phyloP scores from a whole-genome alignment of 441 rosid species.

The Omphalea diandra region DNA sequence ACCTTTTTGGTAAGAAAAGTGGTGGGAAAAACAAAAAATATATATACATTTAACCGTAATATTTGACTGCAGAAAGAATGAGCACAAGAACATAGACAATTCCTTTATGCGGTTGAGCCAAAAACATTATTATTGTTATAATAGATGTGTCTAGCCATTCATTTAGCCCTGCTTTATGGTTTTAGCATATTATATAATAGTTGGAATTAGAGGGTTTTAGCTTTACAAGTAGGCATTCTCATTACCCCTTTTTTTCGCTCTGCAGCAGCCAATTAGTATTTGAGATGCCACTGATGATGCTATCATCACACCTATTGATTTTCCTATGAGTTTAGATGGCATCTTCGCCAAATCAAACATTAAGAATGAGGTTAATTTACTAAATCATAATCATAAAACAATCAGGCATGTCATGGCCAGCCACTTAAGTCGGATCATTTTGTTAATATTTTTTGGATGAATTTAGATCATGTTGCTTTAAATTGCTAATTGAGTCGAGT shows the following conservation, averaged over 20 bases:
- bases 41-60: background rate
- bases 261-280: slow-evolving; percentile 16
- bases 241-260: too few species aligned
- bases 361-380: background rate
- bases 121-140: background rate
- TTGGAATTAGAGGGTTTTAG: slow-evolving; percentile 16
- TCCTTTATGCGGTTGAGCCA: background rate
- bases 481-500: too few species aligned
- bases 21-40: background rate
- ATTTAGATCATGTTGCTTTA: too few species aligned
- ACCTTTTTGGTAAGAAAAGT: background rate
- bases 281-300: slow-evolving; percentile 22
- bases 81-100: background rate
- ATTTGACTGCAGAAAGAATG: slow-evolving; percentile 2
- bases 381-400: background rate
- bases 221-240: slow-evolving; percentile 19
- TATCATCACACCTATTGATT: slow-evolving; percentile 23
- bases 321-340: background rate
- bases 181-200: background rate
- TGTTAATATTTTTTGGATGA: too few species aligned
- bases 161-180: background rate
- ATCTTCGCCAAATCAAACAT: slow-evolving; percentile 2
- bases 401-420: background rate
- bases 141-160: too few species aligned
- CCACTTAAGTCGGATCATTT: too few species aligned